phyloP scores from a whole-genome alignment of 352 stramenopile genomes.

The Globisporangium apiculatum region DNA sequence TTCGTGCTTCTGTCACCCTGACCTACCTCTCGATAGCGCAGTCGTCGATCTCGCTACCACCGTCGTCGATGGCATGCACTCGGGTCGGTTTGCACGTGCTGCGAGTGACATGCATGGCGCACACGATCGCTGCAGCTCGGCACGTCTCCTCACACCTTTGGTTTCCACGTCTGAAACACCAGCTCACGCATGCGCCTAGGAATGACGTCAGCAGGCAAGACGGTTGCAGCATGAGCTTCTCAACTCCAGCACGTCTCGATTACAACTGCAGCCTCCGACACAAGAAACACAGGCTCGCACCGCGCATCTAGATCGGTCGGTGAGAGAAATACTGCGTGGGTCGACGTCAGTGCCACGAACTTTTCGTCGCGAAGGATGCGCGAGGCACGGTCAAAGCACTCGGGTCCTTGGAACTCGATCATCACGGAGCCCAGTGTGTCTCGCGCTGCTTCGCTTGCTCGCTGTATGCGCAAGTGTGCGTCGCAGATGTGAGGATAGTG shows the following conservation, averaged over 20 bases:
- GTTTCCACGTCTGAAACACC: slow-evolving; percentile 49
- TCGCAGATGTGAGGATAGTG: not conserved
- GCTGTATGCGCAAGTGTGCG: slow-evolving; percentile 13
- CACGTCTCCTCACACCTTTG: slow-evolving; percentile 18
- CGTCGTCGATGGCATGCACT: too few species aligned
- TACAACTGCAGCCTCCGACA: too few species aligned
- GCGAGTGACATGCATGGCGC: too few species aligned
- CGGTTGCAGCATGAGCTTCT: not conserved
- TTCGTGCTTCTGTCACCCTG: too few species aligned
- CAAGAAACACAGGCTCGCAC: slow-evolving; percentile 13
- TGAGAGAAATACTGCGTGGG: slow-evolving; percentile 18
- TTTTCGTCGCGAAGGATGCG: slow-evolving; percentile 16
- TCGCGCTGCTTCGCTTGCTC: slow-evolving; percentile 22
- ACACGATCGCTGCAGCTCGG: too few species aligned
- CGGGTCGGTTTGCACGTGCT: too few species aligned
- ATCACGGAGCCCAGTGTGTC: slow-evolving; percentile 32
- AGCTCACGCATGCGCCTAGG: slow-evolving; percentile 28
- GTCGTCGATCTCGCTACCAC: too few species aligned
- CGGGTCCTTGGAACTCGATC: slow-evolving; percentile 49
- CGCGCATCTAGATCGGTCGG: slow-evolving; percentile 18
- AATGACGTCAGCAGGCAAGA: not conserved
- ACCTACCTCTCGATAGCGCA: too few species aligned
- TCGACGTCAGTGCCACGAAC: slow-evolving; percentile 14
- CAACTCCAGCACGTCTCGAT: not conserved
- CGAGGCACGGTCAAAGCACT: slow-evolving; percentile 14